Evolutionary conservation across 352 stramenopile genomes (phyloP), one percentile per base, ranked within the genome.

Genomic region (Phytopythium aichiense): DNA sequence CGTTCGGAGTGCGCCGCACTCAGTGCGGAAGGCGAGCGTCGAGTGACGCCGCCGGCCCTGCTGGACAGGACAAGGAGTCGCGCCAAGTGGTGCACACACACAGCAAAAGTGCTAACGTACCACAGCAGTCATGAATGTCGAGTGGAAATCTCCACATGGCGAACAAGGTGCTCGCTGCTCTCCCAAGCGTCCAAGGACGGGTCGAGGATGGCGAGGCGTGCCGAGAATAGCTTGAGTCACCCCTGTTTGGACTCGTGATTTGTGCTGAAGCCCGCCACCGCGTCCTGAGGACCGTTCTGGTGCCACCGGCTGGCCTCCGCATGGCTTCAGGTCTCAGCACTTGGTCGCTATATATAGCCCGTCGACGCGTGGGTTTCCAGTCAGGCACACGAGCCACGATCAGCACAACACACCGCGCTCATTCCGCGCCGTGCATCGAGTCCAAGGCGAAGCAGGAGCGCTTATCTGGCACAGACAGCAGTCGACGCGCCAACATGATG

Each of bases 401-500:
- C n/a, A 48, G 42, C 42, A 25, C 42, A 25, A 5, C 40, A 11
- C 25, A 23, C 25, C 0, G 45, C 45, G 46, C 46, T 60, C 38
- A 60, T 53, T 60, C 28, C 28, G 28, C 45, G 28, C 55, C 11
- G 42, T 28, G 11, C 12, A 22, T 30, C 18, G 18, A 42, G 20
- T 60, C 8, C 16, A 33, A 42, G 25, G 15, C 25, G 25, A 43
- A 7, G 9, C 1, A 35, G 46, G 22, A 16, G 12, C 5, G 13
- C 48, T 7, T 37, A 1, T 18, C 33, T 25, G 25, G 13, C 25
- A 16, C 22, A 13, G 46, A 28, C 46, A 52, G 8, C 46, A 22
- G 16, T 45, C n/a, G 16, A 45, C 46, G 25, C 46, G 48, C 40
- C 23, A 72, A 54, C 9, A 81, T 84, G 76, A 84, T 84, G 73